phyloP scores from a whole-genome alignment of 225 moss, liverwort and hornwort species.

The Physcomitrium patens region DNA sequence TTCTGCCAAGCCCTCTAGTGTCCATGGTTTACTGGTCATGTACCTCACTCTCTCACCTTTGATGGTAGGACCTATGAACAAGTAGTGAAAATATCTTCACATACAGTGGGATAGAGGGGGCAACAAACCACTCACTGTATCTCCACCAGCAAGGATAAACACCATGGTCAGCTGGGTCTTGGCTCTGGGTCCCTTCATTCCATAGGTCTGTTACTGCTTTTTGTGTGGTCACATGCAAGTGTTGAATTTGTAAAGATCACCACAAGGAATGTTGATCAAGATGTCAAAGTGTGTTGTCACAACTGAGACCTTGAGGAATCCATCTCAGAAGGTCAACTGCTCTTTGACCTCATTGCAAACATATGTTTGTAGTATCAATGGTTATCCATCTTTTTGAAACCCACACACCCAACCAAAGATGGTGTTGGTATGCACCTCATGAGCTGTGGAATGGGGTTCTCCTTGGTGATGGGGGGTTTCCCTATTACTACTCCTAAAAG shows the following conservation, averaged over 20 bases:
- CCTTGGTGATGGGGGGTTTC: too few species aligned
- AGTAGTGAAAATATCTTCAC: conserved; percentile 18
- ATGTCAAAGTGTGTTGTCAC: background rate
- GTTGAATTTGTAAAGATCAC: conserved; percentile 3
- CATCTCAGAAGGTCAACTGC: background rate
- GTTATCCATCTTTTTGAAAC: background rate
- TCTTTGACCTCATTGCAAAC: background rate
- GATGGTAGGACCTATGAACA: background rate
- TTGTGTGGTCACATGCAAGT: background rate
- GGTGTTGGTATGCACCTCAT: too few species aligned
- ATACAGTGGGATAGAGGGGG: background rate
- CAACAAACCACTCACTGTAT: conserved; percentile 5
- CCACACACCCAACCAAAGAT: too few species aligned
- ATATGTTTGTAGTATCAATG: background rate
- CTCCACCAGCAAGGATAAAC: background rate
- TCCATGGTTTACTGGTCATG: background rate
- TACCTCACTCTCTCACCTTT: background rate
- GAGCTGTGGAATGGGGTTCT: too few species aligned
- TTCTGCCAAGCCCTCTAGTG: conserved; percentile 7
- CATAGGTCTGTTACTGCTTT: background rate
- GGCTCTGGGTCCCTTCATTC: background rate
- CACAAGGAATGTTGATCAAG: conserved; percentile 20
- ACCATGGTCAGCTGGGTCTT: conserved; percentile 21
- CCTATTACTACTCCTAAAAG: too few species aligned
- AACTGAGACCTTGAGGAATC: background rate